Base-by-base conservation (phyloP, 1,139 yeast genomes). In the Blastobotrys malaysiensis region DNA sequence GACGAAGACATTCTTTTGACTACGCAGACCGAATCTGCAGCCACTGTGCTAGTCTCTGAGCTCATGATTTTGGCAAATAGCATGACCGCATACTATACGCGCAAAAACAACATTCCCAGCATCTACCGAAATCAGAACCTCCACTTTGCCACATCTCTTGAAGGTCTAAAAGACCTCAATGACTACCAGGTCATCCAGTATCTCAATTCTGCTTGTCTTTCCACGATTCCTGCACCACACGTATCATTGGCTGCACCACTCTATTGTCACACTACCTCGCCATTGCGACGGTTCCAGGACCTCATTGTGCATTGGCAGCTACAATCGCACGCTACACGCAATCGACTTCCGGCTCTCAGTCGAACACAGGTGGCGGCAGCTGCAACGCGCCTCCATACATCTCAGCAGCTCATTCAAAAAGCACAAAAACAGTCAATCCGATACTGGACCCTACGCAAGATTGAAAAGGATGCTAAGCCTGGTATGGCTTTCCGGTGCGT, bases 251-350 rank as follows among this genome's bases (percentile, higher is more conserved):
- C 95, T 1, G 71, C 86, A 9, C 68, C 71, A 0, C 69, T 73
- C 13, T 90, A 93, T 65, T 77, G 87, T 6, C 88, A 89, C 44
- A 84, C 88, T 2, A 90, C 99, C 0, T 90, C 97, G 0, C 99
- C 99, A 1, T 75, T 93, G 59, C 76, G 99, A 69, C 74, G 99
- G 60, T 86, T 81, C 62, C 84, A 85, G n/a, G 99, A 93, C 68
- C 72, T 90, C 63, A 67, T 90, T 5, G 84, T 85, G 61, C 97
- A 90, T 64, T 81, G 93, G 80, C 88, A 84, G 61, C 54, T 83
- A 2, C 84, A 82, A 55, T 68, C 78, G 1, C 68, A 63, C 57
- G 55, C 80, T 36, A 46, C 49, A 11, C 46, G 49, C 18, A 16
- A 24, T 14, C 36, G 26, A 16, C 27, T 19, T 5, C 49, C 52